Percentiles rank a stretch among this genome's conserved stretches.
Evolutionary conservation across 768 basidiomycete genomes (phyloP).

Genomic region (Ramaria rubella): DNA sequence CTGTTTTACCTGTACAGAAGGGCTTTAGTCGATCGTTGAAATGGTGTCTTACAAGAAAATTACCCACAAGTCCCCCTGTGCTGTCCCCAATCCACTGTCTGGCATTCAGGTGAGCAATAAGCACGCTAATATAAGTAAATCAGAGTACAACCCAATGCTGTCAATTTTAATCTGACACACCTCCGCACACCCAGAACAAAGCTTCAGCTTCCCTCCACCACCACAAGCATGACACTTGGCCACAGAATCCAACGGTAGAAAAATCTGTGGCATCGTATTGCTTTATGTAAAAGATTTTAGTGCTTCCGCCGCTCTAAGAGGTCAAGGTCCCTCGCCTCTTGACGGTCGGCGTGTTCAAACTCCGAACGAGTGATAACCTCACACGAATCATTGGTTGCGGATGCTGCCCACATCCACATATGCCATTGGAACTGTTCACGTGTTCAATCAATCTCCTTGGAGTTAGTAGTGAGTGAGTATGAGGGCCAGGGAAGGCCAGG

Average conservation of each 20-base stretch:
- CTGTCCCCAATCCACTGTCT: constrained; percentile 25
- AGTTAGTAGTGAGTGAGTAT: too few species aligned
- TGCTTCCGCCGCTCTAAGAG: too few species aligned
- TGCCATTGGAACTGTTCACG: too few species aligned
- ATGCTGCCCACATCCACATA: too few species aligned
- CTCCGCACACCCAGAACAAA: constrained; percentile 21
- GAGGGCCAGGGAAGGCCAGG: too few species aligned
- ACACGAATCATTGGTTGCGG: too few species aligned
- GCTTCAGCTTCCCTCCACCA: background rate
- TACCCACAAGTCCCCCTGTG: constrained; percentile 28
- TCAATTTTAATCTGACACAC: constrained; percentile 4
- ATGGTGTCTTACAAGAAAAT: background rate
- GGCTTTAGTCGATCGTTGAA: background rate
- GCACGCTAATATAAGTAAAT: constrained; percentile 15
- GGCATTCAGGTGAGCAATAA: constrained; percentile 31
- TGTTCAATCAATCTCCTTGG: too few species aligned
- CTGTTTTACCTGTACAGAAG: constrained; percentile 27
- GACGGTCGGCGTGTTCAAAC: too few species aligned
- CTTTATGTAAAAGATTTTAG: too few species aligned
- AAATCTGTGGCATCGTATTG: constrained; percentile 7
- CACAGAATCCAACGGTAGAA: constrained; percentile 18
- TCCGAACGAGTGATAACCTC: too few species aligned
- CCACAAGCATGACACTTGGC: constrained; percentile 17
- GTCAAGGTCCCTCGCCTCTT: too few species aligned
- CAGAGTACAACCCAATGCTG: background rate